Base-by-base conservation (phyloP, 2,329 filamentous ascomycete species). In the Colletotrichum camelliae region DNA sequence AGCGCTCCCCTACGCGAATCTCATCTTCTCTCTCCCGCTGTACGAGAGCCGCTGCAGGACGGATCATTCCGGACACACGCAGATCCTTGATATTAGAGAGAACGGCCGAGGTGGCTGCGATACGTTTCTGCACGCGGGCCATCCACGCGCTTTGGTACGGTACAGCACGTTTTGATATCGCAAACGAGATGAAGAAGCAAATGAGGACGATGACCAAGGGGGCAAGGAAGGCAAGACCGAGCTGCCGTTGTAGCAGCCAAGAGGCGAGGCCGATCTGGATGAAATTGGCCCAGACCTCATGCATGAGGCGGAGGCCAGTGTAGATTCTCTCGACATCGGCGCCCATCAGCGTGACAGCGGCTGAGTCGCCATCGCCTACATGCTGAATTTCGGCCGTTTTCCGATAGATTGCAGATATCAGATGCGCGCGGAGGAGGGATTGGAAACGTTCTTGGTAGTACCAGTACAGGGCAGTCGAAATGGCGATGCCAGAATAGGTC, bases 191-290 rank as follows among this genome's bases (percentile, higher is more conserved):
- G 12, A 77, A 31, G 3, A 78, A 77, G 24, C 80, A 82, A 3
- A 80, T 5, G 10, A 86, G 62, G 0, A 88, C 86, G 4, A 89
- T 81, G 0, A 85, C 83, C 7, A 91, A 82, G 0, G 89, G 89
- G 0, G 87, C 86, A 0, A 86, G 79, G 52, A 88, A 91, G 0
- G 88, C 87, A 1, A 83, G 80, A 0, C 89, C 89, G 1, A 91
- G 78, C 64, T 89, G 84, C 4, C 77, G 78, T 21, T 89, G 81
- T 1, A 91, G 81, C 0, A 91, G 82, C 79, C 84, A 91, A 65
- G 85, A 85, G 0, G 86, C 86, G 1, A 90, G 67, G 3, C 78
- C 84, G 4, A 87, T 83, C 74, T 90, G 85, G 1, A 89, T 75
- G 0, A 81, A 65, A 52, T 79, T 83, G 0, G 82, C 85, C 87